A percentile compares a stretch with the other conserved stretches of the same genome.
Conservation (phyloP, 192 early-diverging fungal species). For the Neocallimastix lanati region DNA sequence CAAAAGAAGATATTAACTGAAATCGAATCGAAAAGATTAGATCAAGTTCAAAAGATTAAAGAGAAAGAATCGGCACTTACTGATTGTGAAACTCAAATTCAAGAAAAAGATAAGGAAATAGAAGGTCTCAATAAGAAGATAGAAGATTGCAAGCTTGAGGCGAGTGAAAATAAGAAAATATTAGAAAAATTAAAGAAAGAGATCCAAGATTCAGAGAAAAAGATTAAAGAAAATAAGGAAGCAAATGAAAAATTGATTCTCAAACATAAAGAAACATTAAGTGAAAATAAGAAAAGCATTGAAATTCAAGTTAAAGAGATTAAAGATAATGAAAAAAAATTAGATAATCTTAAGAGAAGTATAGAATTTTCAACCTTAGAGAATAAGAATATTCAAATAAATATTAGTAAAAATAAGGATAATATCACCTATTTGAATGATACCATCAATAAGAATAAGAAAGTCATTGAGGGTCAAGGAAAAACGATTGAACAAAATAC, state of each 20-base stretch:
- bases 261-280: neutral
- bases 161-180: neutral
- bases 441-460: neutral
- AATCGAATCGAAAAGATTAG: neutral
- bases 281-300: neutral
- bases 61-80: neutral
- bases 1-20: neutral
- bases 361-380: neutral
- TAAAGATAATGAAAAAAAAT: neutral
- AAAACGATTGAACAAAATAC: neutral
- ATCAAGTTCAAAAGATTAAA: neutral
- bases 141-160: neutral
- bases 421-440: neutral
- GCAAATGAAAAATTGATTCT: neutral
- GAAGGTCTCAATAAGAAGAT: neutral
- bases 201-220: neutral
- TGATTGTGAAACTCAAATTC: neutral
- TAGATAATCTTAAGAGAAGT: neutral
- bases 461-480: neutral
- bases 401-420: neutral
- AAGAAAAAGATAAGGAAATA: neutral
- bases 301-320: neutral
- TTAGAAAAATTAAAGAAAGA: neutral
- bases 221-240: neutral
- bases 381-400: neutral